Base-by-base conservation (phyloP, 129 eudicot genomes). In the Deinandra increscens region DNA sequence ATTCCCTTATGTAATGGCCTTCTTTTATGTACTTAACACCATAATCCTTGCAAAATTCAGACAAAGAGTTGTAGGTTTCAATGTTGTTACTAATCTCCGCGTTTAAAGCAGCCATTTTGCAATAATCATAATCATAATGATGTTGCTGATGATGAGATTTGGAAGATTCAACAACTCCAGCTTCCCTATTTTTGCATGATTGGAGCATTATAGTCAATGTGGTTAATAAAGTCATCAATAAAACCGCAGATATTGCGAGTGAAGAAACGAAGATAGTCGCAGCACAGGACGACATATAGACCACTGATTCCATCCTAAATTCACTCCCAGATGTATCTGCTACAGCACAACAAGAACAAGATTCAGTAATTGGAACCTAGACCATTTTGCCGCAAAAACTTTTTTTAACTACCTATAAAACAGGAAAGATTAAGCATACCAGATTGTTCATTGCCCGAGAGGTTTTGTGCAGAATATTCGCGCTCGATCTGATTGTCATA, bases 231-330 rank as follows among this genome's bases (percentile, higher is more conserved):
- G 94, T 71, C 58, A 81, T 60, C 26, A 87, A 48, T 37, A 85
- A 55, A 26, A 87, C 81, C 63, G 85, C 94, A 49, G 74, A 68
- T 18, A 79, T 77, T 51, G 71, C 85, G 1, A 87, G 94, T 44
- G 79, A 74, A 1, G 76, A 75, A 51, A 87, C 53, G 46, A 87
- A 84, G 68, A 84, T 43, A 19, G 89, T 80, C 10, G 89, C 94
- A 70, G 94, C 89, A 76, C 84, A 84, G 6, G 94, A 79, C 20
- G 94, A 75, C 89, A 87, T 87, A 68, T 76, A 87, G 49, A 87
- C 64, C 62, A 87, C 94, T 1, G 83, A 68, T 65, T 84, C 94
- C 68, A 77, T 41, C 10, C 79, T 69, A 51, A 60, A 76, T 45
- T 20, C 73, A 65, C 93, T 84, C 66, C 88, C 86, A n/a, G n/a